These are phyloP conservation scores for Apiotrichum sp. DNA, from an alignment of 1,284 basidiomycete genomes.

Conservation along the genomic window DNA sequence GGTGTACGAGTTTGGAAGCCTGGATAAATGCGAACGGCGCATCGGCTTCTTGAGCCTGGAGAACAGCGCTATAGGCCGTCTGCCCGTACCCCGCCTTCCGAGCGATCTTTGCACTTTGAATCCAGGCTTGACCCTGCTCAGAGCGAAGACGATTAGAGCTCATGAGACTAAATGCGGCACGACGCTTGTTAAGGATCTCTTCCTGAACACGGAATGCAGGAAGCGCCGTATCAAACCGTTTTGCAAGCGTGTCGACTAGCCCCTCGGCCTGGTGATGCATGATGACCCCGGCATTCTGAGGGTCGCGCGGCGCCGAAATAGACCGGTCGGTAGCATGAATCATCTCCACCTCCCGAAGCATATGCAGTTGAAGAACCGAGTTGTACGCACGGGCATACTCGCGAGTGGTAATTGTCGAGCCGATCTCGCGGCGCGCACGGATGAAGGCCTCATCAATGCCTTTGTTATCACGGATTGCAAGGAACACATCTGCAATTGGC, in stretches of 20 bases:
- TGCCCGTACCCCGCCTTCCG: slow-evolving; percentile 92
- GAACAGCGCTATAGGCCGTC: slow-evolving; percentile 91
- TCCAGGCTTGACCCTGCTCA: slow-evolving; percentile 79
- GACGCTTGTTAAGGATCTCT: slow-evolving; percentile 79
- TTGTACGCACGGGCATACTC: slow-evolving; percentile 84
- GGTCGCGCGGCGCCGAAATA: background rate
- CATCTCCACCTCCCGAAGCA: slow-evolving; percentile 79
- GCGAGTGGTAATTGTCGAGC: slow-evolving; percentile 71
- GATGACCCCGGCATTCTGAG: slow-evolving; percentile 6
- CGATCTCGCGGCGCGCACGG: slow-evolving; percentile 68
- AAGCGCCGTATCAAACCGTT: slow-evolving; percentile 53
- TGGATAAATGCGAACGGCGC: slow-evolving; percentile 82
- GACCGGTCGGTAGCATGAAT: slow-evolving; percentile 54
- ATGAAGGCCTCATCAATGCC: slow-evolving; percentile 55
- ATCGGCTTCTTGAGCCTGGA: slow-evolving; percentile 77
- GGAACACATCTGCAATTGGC: slow-evolving; percentile 72
- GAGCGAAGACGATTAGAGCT: slow-evolving; percentile 39
- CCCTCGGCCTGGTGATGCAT: slow-evolving; percentile 11
- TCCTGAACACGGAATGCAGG: slow-evolving; percentile 91
- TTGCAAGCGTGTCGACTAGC: slow-evolving; percentile 26
- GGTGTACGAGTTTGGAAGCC: slow-evolving; percentile 78
- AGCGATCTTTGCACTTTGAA: slow-evolving; percentile 88
- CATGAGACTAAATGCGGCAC: slow-evolving; percentile 67
- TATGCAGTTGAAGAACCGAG: slow-evolving; percentile 76
- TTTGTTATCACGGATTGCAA: slow-evolving; percentile 59